Conservation (phyloP, 768 basidiomycete genomes). For the Lentinula raphanica region DNA sequence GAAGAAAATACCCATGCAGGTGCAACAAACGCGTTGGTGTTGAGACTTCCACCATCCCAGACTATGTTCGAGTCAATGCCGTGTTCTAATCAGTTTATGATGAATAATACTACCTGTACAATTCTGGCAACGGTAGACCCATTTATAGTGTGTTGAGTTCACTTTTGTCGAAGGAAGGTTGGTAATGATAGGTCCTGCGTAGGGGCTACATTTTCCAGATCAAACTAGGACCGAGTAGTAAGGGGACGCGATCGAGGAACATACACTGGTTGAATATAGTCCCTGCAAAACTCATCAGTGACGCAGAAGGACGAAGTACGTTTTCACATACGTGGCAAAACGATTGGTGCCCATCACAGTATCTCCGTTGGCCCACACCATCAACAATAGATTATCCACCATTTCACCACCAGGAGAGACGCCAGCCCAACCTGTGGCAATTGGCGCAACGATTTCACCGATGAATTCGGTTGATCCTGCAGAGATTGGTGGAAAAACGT, state of each 20-base stretch:
- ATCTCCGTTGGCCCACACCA: constrained; percentile 57
- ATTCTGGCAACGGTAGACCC: constrained; percentile 63
- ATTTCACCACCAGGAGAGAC: constrained; percentile 49
- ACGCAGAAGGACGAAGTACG: not conserved
- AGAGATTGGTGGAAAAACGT: constrained; percentile 45
- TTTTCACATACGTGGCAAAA: constrained; percentile 42
- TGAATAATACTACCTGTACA: constrained; percentile 42
- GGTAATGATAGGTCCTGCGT: constrained; percentile 48
- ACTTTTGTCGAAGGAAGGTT: constrained; percentile 44
- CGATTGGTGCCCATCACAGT: constrained; percentile 45
- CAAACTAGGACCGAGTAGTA: not conserved
- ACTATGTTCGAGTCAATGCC: constrained; percentile 21
- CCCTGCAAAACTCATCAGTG: constrained; percentile 23
- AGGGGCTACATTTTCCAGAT: constrained; percentile 23
- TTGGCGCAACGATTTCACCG: constrained; percentile 55
- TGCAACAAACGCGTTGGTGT: constrained; percentile 28
- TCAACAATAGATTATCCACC: constrained; percentile 49
- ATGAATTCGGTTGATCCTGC: constrained; percentile 48
- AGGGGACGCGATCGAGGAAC: constrained; percentile 9
- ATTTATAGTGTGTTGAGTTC: constrained; percentile 62
- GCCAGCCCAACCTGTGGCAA: constrained; percentile 52
- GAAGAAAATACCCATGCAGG: constrained; percentile 43
- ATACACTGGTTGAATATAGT: constrained; percentile 48
- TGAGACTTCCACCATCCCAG: constrained; percentile 35
- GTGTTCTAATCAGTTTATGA: not conserved